phyloP scores from a whole-genome alignment of 768 basidiomycete genomes.

The Mycena latifolia region DNA sequence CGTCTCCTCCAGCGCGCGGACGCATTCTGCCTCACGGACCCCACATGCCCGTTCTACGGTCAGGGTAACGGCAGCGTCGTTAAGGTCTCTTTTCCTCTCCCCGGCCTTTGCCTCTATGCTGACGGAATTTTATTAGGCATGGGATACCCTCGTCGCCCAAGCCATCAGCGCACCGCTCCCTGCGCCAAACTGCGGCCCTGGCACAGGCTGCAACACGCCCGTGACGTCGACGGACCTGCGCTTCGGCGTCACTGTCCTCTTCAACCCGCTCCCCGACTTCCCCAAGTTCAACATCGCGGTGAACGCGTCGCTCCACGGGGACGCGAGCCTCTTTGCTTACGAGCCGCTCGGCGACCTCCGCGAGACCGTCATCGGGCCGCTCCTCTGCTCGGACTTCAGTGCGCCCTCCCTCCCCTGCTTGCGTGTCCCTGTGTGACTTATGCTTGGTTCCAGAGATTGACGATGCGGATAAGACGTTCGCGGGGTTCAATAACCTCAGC shows the following conservation, averaged over 20 bases:
- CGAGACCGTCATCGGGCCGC: slow-evolving; percentile 10
- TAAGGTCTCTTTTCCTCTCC: slow-evolving; percentile 40
- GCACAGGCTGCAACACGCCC: too few relatives aligned
- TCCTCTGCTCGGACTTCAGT: slow-evolving; percentile 29
- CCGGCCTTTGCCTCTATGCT: too few relatives aligned
- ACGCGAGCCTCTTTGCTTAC: slow-evolving; percentile 20
- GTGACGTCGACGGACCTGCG: too few relatives aligned
- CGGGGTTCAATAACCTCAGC: too few relatives aligned
- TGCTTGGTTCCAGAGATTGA: too few relatives aligned
- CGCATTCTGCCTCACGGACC: slow-evolving; percentile 33
- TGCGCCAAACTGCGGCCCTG: too few relatives aligned
- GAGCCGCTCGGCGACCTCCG: slow-evolving; percentile 5
- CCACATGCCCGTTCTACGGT: slow-evolving; percentile 34
- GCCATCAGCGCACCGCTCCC: too few relatives aligned
- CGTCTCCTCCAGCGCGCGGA: slow-evolving; percentile 35
- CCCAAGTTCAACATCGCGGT: slow-evolving; percentile 18
- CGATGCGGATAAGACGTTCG: too few relatives aligned
- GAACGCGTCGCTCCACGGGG: slow-evolving; percentile 11
- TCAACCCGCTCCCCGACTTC: slow-evolving; percentile 15
- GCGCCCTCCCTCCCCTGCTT: not conserved
- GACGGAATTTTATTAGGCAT: too few relatives aligned
- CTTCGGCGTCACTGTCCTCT: too few relatives aligned
- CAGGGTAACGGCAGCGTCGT: slow-evolving; percentile 46
- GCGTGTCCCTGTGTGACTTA: too few relatives aligned
- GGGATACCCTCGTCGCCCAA: too few relatives aligned